phyloP scores from a whole-genome alignment of 345 rosid species.

The Ceriops tagal region DNA sequence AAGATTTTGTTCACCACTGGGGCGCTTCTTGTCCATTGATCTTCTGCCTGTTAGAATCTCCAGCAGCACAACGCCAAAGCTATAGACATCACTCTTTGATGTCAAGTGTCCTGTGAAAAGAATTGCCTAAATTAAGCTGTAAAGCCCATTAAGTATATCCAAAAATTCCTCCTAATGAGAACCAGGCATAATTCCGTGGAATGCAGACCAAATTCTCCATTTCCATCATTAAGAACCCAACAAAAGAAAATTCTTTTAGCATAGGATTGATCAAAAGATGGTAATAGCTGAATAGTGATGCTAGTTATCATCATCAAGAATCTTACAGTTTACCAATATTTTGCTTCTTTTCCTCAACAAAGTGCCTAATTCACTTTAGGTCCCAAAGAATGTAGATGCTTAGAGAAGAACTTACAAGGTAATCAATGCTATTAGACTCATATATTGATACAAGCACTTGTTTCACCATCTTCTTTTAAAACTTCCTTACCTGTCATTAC shows the following conservation, averaged over 20 bases:
- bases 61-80: slow-evolving; percentile 33
- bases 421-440: background rate
- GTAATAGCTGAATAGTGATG: no score
- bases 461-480: background rate
- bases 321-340: no score
- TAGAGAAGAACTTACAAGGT: background rate
- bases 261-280: no score
- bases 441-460: no score
- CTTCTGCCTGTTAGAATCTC: slow-evolving; percentile 35
- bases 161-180: no score
- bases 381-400: background rate
- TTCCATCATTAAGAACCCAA: no score
- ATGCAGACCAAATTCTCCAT: no score
- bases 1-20: slow-evolving; percentile 32
- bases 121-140: no score
- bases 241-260: no score
- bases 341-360: no score
- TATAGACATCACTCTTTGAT: slow-evolving; percentile 33
- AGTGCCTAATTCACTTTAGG: background rate
- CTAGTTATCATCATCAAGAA: background rate
- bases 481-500: slow-evolving; percentile 30
- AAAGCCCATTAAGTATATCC: no score
- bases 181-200: no score
- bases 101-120: slow-evolving; percentile 30
- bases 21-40: slow-evolving; percentile 36